phyloP scores from a whole-genome alignment of 2,329 filamentous ascomycete genomes.

The Penicillium sp. region DNA sequence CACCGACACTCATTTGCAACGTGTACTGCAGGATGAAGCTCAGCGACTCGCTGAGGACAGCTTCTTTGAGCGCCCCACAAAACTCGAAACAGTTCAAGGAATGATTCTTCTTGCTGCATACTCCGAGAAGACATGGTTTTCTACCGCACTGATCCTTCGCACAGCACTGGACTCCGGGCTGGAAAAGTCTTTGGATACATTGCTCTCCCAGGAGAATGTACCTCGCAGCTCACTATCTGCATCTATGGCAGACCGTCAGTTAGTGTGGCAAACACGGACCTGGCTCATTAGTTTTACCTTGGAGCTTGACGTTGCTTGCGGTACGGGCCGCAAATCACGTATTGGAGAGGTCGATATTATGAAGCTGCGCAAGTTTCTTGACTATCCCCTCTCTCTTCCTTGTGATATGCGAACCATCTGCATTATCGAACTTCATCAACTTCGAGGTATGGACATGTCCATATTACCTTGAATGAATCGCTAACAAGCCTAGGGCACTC shows the following conservation, averaged over 20 bases:
- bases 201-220: constrained; percentile 27
- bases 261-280: constrained; percentile 34
- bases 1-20: constrained; percentile 30
- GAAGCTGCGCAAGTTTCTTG: constrained; percentile 31
- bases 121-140: constrained; percentile 37
- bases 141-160: constrained; percentile 33
- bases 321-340: constrained; percentile 33
- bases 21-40: constrained; percentile 34
- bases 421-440: constrained; percentile 34
- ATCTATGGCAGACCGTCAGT: constrained; percentile 30
- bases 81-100: constrained; percentile 34
- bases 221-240: constrained; percentile 33
- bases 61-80: constrained; percentile 34
- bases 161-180: constrained; percentile 33
- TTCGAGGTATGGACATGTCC: constrained; percentile 22
- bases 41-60: constrained; percentile 34
- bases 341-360: constrained; percentile 31
- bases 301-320: constrained; percentile 33
- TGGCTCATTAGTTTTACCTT: constrained; percentile 34
- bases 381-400: constrained; percentile 33
- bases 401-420: constrained; percentile 33
- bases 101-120: constrained; percentile 36
- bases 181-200: constrained; percentile 32
- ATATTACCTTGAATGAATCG: too few relatives aligned
- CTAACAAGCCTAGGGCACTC: constrained; percentile 13